A percentile compares a stretch with the other conserved stretches of the same genome.
Conservation (phyloP, 441 rosid genomes). For the Flueggea neowawraea region DNA sequence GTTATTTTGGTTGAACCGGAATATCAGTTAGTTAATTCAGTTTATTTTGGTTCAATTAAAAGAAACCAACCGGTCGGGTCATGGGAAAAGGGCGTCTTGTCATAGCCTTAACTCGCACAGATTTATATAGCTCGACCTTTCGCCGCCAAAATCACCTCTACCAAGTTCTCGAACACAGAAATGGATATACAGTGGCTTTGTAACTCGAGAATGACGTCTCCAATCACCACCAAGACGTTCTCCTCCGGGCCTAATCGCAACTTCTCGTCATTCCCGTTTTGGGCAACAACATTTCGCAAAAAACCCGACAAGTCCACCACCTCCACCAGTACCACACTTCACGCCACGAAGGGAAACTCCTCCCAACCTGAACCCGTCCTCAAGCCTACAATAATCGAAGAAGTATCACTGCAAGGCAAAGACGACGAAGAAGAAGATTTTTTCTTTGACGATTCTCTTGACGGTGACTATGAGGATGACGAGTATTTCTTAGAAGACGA, state of each 20-base stretch:
- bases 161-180: too few relatives aligned
- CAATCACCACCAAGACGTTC: conserved; percentile 7
- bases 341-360: conserved; percentile 50
- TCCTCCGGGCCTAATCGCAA: conserved; percentile 10
- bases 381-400: conserved; percentile 36
- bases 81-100: too few relatives aligned
- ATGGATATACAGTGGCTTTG: conserved; percentile 31
- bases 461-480: conserved; percentile 38
- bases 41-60: too few relatives aligned
- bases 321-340: neutral
- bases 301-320: conserved; percentile 13
- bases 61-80: too few relatives aligned
- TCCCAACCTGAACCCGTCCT: conserved; percentile 30
- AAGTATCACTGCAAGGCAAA: conserved; percentile 25
- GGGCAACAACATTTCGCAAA: conserved; percentile 15
- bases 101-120: too few relatives aligned
- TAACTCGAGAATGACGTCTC: conserved; percentile 7
- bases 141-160: too few relatives aligned
- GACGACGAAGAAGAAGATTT: conserved; percentile 40
- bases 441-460: conserved; percentile 31
- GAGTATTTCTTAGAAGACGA: conserved; percentile 13
- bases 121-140: too few relatives aligned
- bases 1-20: too few relatives aligned
- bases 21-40: too few relatives aligned
- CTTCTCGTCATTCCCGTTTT: conserved; percentile 17